Percentiles rank a stretch among this genome's conserved stretches.
Conservation (phyloP, 2,329 filamentous ascomycete species). For the Ophiostoma ips region DNA sequence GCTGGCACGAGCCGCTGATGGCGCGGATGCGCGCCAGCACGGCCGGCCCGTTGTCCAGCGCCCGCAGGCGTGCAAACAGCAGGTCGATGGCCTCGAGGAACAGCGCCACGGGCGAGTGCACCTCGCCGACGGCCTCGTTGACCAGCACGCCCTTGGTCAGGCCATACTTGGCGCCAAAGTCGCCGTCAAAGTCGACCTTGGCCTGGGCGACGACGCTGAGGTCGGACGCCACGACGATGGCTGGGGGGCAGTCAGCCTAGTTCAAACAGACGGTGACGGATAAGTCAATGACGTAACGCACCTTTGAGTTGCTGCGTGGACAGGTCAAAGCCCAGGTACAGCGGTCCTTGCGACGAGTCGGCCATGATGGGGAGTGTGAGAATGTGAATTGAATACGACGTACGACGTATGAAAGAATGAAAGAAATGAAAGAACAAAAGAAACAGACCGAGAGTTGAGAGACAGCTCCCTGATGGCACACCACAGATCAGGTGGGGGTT, state of each 20-base stretch:
- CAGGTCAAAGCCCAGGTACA: conserved; percentile 89
- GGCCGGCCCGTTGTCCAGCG: conserved; percentile 45
- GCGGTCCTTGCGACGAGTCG: conserved; percentile 29
- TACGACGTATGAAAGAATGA: too few relatives aligned
- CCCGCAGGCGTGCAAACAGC: conserved; percentile 59
- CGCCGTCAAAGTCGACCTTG: conserved; percentile 89
- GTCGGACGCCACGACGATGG: conserved; percentile 69
- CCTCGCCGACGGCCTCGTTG: conserved; percentile 71
- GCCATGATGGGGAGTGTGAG: conserved; percentile 6
- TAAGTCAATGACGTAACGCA: conserved; percentile 18
- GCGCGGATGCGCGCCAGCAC: conserved; percentile 58
- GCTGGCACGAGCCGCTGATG: conserved; percentile 85
- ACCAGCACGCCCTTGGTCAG: conserved; percentile 79
- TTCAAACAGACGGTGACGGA: too few relatives aligned
- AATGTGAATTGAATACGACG: too few relatives aligned
- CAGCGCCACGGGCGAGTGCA: conserved; percentile 84
- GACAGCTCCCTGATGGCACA: too few relatives aligned
- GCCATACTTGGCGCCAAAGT: conserved; percentile 58
- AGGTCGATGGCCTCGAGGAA: conserved; percentile 90
- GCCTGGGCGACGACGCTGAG: conserved; percentile 70
- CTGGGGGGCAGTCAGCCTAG: conserved; percentile 26
- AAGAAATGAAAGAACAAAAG: too few relatives aligned
- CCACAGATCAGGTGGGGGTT: too few relatives aligned
- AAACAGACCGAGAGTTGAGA: too few relatives aligned
- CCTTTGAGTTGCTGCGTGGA: conserved; percentile 96